Evolutionary conservation across 345 rosid species (phyloP).

Genomic region (Eucalyptus viminalis): DNA sequence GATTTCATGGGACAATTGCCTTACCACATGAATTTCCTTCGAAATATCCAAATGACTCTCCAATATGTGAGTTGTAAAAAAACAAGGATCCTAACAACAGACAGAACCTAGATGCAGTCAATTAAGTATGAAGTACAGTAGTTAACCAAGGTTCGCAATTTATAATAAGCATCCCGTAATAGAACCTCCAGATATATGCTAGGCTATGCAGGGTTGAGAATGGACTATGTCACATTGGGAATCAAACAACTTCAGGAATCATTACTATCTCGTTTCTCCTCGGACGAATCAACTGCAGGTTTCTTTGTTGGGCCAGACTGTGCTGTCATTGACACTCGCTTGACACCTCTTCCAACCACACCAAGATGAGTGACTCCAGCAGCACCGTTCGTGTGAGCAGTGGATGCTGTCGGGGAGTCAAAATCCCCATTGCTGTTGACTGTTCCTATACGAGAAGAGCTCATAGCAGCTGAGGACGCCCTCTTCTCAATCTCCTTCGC

Average conservation of each 20-base stretch:
- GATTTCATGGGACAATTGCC: not conserved
- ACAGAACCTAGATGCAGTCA: not conserved
- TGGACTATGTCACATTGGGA: not conserved
- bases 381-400: conserved; percentile 62
- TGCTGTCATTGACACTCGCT: conserved; percentile 52
- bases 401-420: conserved; percentile 60
- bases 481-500: conserved; percentile 23
- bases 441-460: conserved; percentile 55
- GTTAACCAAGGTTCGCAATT: not conserved
- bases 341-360: conserved; percentile 90
- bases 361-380: conserved; percentile 75
- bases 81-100: not conserved
- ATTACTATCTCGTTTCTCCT: conserved; percentile 39
- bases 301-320: conserved; percentile 57
- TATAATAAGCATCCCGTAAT: not conserved
- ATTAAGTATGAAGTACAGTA: not conserved
- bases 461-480: conserved; percentile 19
- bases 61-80: not conserved
- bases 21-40: not conserved
- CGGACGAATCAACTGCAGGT: conserved; percentile 20
- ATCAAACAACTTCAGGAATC: conserved; percentile 3
- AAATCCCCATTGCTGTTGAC: conserved; percentile 24
- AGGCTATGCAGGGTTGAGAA: not conserved
- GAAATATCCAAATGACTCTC: not conserved
- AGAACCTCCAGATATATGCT: not conserved